Base-by-base conservation (phyloP, 2,329 filamentous ascomycete genomes). In the Dothiorella sarmentorum region DNA sequence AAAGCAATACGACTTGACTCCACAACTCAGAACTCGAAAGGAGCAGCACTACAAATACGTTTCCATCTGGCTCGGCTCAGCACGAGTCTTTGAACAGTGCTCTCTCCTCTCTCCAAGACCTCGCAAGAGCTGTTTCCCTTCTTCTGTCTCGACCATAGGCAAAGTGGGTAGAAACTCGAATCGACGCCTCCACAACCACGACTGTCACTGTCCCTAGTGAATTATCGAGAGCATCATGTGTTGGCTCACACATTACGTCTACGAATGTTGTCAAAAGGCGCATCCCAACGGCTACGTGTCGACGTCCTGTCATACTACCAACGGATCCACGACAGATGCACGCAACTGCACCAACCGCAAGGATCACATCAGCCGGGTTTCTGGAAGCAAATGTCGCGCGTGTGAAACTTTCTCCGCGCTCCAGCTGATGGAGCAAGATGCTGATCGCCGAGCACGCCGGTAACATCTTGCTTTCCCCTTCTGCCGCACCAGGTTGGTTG, bases 211-310 rank as follows among this genome's bases (percentile, higher is more conserved):
- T 17, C 3, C 38, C 43, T 45, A 17, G 24, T 20, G 4, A 55
- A 55, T 17, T n/a, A 18, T 18, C 15, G 4, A 7, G n/a, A n/a
- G 18, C 35, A 29, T n/a, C 22, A 57, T 57, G 55, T 57, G 55
- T 29, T 57, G 55, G 55, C 18, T 57, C 31, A 57, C 55, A 10
- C 55, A 57, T 29, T 57, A 57, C 31, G 29, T 49, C 11, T 47
- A 45, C 31, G 55, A 18, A 7, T 57, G 55, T 18, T 57, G 55
- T n/a, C 31, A 42, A 11, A 57, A 38, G 9, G 31, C 55, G 2
- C 55, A 57, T 29, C 27, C 55, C 7, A 18, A 57, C 29, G 55
- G 55, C 20, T 57, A 37, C n/a, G 13, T 27, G 17, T 9, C 24
- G 4, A 57, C 55, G 7, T 42, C 31, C 15, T 57, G 55, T 18